Base-by-base conservation (phyloP, 305 asterid genomes). In the Withania somnifera region DNA sequence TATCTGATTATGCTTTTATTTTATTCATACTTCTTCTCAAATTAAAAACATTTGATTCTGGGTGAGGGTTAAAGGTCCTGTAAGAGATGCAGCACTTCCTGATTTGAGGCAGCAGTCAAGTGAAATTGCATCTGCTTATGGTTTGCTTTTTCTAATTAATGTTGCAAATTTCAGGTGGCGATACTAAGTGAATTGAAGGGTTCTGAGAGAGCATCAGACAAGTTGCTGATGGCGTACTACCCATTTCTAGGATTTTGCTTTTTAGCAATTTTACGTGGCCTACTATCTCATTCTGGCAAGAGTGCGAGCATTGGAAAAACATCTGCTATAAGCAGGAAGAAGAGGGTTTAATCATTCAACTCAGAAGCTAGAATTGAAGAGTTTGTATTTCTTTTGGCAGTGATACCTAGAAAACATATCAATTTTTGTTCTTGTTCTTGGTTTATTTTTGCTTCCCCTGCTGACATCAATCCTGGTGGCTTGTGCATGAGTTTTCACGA, bases 191-290 rank as follows among this genome's bases (percentile, higher is more conserved):
- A 51, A 51, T 4, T 51, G 57, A 5, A 4, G 57, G 57, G 20
- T 51, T 51, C 57, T 8, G 20, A 15, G 57, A 51, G 57, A 51
- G 20, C 57, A 5, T 51, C 22, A 6, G 57, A 1, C 20, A 51
- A 51, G 20, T 51, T 51, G 56, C 20, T 15, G 56, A 51, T 51
- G 56, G 19, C 17, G 20, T 51, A 51, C 8, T 15, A 51, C 15
- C 56, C 56, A 15, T 51, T 91, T 83, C 52, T 92, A 82, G 97
- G 91, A 52, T 84, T 91, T 11, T 88, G 90, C 45, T 14, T 89
- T 75, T 64, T 92, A 71, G 97, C 98, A 79, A 76, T 93, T 52
- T 66, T 93, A 83, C 97, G 97, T 2, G 95, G 98, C 58, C 83
- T 92, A 87, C 69, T 87, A 47, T 42, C 88, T 57, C 78, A 63